A percentile compares a stretch with the other conserved stretches of the same genome.
Evolutionary conservation across 2,329 filamentous ascomycete genomes (phyloP).

Genomic region (Cercospora brassicicola): DNA sequence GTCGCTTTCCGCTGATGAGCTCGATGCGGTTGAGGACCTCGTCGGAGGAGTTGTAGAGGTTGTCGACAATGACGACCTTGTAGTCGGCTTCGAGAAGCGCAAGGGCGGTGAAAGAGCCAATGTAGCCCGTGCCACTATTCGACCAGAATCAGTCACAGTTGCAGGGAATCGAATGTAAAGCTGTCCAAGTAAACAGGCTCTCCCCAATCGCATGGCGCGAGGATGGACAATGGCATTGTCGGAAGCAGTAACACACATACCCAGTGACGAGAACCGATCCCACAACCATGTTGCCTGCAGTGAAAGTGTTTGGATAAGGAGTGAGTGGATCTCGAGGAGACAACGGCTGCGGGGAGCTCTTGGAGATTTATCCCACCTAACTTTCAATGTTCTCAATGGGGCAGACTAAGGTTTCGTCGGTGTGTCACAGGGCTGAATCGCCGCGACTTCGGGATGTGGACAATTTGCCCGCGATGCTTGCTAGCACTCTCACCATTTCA

Average conservation of each 20-base stretch:
- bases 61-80: constrained; percentile 95
- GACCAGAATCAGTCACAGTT: constrained; percentile 12
- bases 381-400: background rate
- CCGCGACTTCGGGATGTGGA: constrained; percentile 14
- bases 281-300: constrained; percentile 26
- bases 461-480: constrained; percentile 3
- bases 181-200: background rate
- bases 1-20: constrained; percentile 84
- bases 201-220: background rate
- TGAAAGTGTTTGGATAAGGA: background rate
- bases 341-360: background rate
- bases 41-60: constrained; percentile 91
- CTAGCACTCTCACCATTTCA: background rate
- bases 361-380: background rate
- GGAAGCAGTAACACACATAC: constrained; percentile 17
- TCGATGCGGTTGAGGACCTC: constrained; percentile 94
- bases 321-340: background rate
- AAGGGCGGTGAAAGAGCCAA: constrained; percentile 93
- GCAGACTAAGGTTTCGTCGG: constrained; percentile 1
- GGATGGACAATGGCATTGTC: background rate
- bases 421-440: constrained; percentile 9
- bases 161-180: background rate
- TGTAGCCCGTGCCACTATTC: constrained; percentile 91
- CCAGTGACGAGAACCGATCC: constrained; percentile 32
- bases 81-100: constrained; percentile 91